Base-by-base conservation (phyloP, 2,329 filamentous ascomycete genomes). In the Aspergillus terreus region DNA sequence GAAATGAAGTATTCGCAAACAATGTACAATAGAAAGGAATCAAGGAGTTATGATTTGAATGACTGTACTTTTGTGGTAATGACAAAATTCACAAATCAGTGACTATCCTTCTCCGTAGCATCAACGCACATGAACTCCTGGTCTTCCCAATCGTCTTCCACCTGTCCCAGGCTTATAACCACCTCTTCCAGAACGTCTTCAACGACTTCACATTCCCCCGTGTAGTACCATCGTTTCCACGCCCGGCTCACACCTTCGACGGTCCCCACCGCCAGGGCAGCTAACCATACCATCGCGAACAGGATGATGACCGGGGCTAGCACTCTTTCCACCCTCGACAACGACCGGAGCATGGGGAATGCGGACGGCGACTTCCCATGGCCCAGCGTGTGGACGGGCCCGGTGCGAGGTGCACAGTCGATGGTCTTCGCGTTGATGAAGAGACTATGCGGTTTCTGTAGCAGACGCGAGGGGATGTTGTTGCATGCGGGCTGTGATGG, bases 251-350 rank as follows among this genome's bases (percentile, higher is more conserved):
- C 15, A 5, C 40, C 40, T 7, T 42, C 40, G 15, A 42, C 17
- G 7, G 63, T n/a, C 1, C 54, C 59, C 17, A 64, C 51, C 2
- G 42, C 53, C 14, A 64, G 47, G 3, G 63, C 56, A 2, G 54
- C 55, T 40, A 64, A 44, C 62, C 62, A 64, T 4, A 61, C 55
- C 47, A 64, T 45, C 11, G 46, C 50, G 27, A 47, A 32, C 1
- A 47, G 36, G 14, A 47, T 47, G 11, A 19, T 21, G 14, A 42
- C 40, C 40, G 19, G 40, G 11, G 40, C 40, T 2, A 42, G 19
- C 4, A 42, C 5, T 17, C 40, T 14, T 42, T 42, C 40, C 14
- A 6, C 19, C 23, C 19, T 11, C 17, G n/a, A 15, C 19, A 42
- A 23, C 15, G 40, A 42, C 19, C 17, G 40, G 19, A 42, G n/a